Conservation (phyloP, 768 basidiomycete genomes). For the Trametes villosa region DNA sequence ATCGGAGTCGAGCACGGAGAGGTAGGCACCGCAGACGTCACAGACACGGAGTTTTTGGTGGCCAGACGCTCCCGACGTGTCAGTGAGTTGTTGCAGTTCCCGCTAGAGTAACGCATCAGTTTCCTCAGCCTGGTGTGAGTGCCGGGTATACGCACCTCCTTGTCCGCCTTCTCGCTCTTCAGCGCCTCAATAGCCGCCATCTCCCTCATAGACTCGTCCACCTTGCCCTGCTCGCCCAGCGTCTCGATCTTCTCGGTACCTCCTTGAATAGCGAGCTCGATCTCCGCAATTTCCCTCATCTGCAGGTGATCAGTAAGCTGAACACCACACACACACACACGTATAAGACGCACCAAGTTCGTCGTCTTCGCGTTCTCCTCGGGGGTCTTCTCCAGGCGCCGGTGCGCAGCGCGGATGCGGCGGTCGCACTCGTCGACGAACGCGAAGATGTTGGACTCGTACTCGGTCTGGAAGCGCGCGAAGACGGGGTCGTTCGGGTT, state of each 20-base stretch:
- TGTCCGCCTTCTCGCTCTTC: conserved; percentile 94
- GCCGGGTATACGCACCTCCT: conserved; percentile 66
- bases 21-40: conserved; percentile 99
- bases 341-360: conserved; percentile 66
- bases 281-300: conserved; percentile 99
- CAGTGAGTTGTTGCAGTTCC: conserved; percentile 93
- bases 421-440: conserved; percentile 99
- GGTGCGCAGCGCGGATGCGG: conserved; percentile 90
- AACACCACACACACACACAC: neutral
- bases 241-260: conserved; percentile 98
- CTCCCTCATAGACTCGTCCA: conserved; percentile 98
- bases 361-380: conserved; percentile 99
- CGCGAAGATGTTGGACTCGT: conserved; percentile 91
- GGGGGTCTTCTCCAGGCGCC: conserved; percentile 97
- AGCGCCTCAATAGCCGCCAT: conserved; percentile 97
- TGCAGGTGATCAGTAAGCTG: conserved; percentile 32
- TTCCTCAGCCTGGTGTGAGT: neutral
- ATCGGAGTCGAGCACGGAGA: conserved; percentile 97
- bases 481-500: conserved; percentile 83
- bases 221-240: conserved; percentile 97
- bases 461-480: conserved; percentile 89
- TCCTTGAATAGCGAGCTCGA: conserved; percentile 97
- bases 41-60: conserved; percentile 99
- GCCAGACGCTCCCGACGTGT: conserved; percentile 98
- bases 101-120: conserved; percentile 52